Evolutionary conservation across 257 asterid species (phyloP), one percentile per base, ranked within the genome.

Genomic region (Solanum piurae): DNA sequence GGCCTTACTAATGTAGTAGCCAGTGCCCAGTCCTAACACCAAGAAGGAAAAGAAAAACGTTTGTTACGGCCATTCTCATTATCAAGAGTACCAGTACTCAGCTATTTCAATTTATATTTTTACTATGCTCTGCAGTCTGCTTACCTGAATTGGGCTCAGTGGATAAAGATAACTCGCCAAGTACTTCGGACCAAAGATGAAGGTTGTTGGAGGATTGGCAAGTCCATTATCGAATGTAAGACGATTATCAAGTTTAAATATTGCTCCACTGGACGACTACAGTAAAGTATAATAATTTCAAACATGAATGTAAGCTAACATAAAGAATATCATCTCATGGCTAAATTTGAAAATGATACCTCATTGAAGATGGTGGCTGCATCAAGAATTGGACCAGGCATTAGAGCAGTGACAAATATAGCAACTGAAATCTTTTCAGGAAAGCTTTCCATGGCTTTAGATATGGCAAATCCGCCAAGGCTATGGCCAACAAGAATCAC

Each of bases 401-500:
- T 92, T 34, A 27, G 7, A 23, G 89, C 92, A 14, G 92, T 12
- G 10, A 88, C 86, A 29, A 92, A 92, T 60, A 92, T 86, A 21
- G 89, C 88, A 44, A 83, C 87, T 12, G 88, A 46, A 74, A 92
- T 86, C 62, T 88, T 89, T 1, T 88, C 83, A 0, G 94, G 86
- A 55, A 89, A 92, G 33, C 44, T 82, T 18, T 92, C 92, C 91
- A 89, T 90, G 79, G 91, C 94, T 49, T 55, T 89, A 49, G 94
- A 88, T 44, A 90, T 83, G 33, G 86, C 91, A 0, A 87, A 16
- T 37, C 94, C 92, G 0, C 92, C 94, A 0, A 23, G 16, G 84
- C 94, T 92, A 69, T 89, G 92, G 8, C 86, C 92, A 2, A 92
- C 92, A 5, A 92, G 91, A 29, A 92, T 83, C 49, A 90, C 89